Base-by-base conservation (phyloP, 116 monocot species). In the Zostera marina region DNA sequence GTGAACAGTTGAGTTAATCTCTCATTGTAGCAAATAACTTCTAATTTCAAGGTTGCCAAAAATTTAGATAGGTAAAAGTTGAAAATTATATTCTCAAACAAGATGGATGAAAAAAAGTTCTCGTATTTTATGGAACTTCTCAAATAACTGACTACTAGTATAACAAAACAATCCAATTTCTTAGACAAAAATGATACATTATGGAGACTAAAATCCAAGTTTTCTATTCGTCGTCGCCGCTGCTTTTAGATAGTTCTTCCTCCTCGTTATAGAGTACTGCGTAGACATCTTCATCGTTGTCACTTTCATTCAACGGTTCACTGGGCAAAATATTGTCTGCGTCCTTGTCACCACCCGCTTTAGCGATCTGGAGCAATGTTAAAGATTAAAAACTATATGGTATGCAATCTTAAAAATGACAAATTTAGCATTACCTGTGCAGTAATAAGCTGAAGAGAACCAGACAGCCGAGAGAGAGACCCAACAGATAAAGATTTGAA, bases 391-490 rank as follows among this genome's bases (percentile, higher is more conserved):
- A 5, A 32, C 5, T 32, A 32, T 32, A 32, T 32, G 32, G n/a
- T 32, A 1, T 32, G 32, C 2, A 12, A 47, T 47, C 47, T 14
- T 14, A 47, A 13, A 47, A 47, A 47, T 12, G 9, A 47, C 13
- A 16, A 47, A 47, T 14, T 23, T 15, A 38, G 25, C 23, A 15
- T 51, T 55, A 55, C 55, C 55, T 55, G 55, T 32, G 55, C 55
- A 25, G 14, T 55, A 55, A 55, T 7, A 32, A 55, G 55, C 23
- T 55, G 55, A 23, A 55, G 20, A 38, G 26, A 55, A 55, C 55
- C 55, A 25, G 55, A 55, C 7, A 55, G 32, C 22, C 55, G 55
- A 26, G 32, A 32, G 23, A 55, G 20, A 38, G 55, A 24, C 12
- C 32, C 55, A 21, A 55, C 23, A 24, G 55, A 24, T 5, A 23